These are phyloP conservation scores for Fusarium dlaminii DNA, from an alignment of 2,329 filamentous ascomycete genomes.

Conservation along the genomic window DNA sequence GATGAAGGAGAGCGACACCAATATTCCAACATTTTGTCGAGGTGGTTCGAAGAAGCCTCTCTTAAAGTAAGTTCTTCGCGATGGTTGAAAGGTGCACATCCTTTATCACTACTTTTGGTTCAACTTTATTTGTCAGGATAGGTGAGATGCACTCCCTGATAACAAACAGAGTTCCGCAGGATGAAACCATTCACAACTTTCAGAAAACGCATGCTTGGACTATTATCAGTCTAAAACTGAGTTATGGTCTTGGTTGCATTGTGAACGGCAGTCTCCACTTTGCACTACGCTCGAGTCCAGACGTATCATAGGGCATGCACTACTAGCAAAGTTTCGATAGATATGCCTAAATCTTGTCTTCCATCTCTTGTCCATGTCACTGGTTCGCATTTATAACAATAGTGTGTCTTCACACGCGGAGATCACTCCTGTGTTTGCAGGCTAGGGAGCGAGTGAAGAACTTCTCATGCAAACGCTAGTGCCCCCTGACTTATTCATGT, in stretches of 20 bases:
- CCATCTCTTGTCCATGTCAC: constrained; percentile 1
- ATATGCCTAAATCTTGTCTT: neutral
- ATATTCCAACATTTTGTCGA: neutral
- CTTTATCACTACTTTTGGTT: no score
- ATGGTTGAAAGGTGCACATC: no score
- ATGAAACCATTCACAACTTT: neutral
- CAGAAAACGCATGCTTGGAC: neutral
- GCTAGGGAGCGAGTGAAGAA: neutral
- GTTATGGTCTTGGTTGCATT: neutral
- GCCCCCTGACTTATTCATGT: neutral
- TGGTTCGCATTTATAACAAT: neutral
- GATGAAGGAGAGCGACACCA: neutral
- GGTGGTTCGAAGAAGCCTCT: neutral
- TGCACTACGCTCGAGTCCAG: neutral
- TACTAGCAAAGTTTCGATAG: neutral
- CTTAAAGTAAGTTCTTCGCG: neutral
- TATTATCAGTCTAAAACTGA: neutral
- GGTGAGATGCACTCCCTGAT: neutral
- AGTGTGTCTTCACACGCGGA: neutral
- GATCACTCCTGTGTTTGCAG: neutral
- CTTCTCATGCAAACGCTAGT: neutral
- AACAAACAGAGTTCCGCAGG: neutral
- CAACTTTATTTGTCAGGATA: no score
- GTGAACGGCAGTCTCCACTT: neutral
- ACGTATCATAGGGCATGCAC: constrained; percentile 1